Evolutionary conservation across 495 filamentous ascomycete species (phyloP).

Genomic region (Penicillium simplicissimum): DNA sequence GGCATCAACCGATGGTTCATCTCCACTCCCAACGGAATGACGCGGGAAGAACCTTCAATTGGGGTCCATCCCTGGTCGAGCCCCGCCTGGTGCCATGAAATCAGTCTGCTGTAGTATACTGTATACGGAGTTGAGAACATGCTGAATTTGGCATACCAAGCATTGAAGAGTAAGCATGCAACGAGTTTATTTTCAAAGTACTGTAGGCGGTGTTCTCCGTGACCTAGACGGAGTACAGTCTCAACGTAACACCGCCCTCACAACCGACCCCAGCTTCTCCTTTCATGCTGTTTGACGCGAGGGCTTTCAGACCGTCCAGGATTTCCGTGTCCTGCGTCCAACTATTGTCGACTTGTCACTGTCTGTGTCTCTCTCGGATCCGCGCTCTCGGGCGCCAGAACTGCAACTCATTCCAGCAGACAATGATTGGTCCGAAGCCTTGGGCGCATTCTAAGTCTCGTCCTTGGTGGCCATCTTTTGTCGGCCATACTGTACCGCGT

Average conservation of each 20-base stretch:
- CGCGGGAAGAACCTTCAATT: slow-evolving; percentile 25
- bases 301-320: background rate
- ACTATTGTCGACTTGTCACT: too few species aligned
- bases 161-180: too few species aligned
- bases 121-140: background rate
- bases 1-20: slow-evolving; percentile 21
- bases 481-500: background rate
- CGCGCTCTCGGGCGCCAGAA: background rate
- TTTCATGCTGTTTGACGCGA: slow-evolving; percentile 6
- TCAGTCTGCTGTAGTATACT: background rate
- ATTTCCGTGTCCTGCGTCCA: too few species aligned
- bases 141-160: background rate
- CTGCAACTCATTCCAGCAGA: background rate
- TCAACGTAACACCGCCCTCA: background rate
- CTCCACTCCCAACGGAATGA: slow-evolving; percentile 15
- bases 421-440: background rate
- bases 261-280: background rate
- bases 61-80: slow-evolving; percentile 4
- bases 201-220: background rate
- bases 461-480: background rate
- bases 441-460: background rate
- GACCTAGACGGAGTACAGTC: background rate
- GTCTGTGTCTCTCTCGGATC: background rate
- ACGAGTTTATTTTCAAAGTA: too few species aligned
- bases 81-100: slow-evolving; percentile 1